phyloP scores from a whole-genome alignment of 139 green algal species.

The Coccomyxa sp. region DNA sequence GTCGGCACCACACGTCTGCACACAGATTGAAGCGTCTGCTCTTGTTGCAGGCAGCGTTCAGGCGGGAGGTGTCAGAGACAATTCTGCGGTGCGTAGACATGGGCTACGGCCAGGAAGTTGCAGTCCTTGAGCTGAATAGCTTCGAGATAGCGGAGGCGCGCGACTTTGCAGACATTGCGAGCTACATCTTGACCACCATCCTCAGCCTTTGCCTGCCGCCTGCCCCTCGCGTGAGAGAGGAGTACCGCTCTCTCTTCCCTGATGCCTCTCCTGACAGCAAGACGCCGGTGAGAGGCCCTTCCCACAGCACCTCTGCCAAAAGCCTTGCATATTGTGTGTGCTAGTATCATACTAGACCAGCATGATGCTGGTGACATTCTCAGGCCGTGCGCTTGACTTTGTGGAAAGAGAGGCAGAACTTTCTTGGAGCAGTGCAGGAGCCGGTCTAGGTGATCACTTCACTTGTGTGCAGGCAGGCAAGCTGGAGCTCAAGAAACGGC shows the following conservation, averaged over 20 bases:
- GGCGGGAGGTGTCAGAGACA: conserved; percentile 85
- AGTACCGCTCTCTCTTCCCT: conserved; percentile 64
- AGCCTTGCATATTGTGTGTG: too few relatives aligned
- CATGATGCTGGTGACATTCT: too few relatives aligned
- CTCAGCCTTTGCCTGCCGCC: conserved; percentile 44
- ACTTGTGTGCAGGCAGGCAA: not conserved
- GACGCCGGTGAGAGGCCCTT: conserved; percentile 28
- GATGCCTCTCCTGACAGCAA: conserved; percentile 13
- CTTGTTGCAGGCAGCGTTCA: conserved; percentile 50
- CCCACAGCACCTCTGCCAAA: too few relatives aligned
- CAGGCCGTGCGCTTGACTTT: too few relatives aligned
- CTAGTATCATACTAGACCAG: too few relatives aligned
- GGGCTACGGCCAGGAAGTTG: conserved; percentile 70
- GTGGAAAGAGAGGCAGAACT: too few relatives aligned
- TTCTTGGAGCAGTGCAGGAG: too few relatives aligned
- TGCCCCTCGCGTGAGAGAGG: conserved; percentile 4
- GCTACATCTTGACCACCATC: conserved; percentile 85
- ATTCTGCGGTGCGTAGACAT: conserved; percentile 84
- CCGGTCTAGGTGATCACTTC: too few relatives aligned
- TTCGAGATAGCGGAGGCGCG: conserved; percentile 93
- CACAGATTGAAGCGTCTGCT: too few relatives aligned
- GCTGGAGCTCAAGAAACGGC: conserved; percentile 51
- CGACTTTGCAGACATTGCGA: conserved; percentile 86
- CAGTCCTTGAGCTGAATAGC: conserved; percentile 87
- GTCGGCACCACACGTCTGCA: too few relatives aligned